A percentile compares a stretch with the other conserved stretches of the same genome.
phyloP scores from a whole-genome alignment of 2,329 filamentous ascomycete genomes.

The Apiospora phragmitis region DNA sequence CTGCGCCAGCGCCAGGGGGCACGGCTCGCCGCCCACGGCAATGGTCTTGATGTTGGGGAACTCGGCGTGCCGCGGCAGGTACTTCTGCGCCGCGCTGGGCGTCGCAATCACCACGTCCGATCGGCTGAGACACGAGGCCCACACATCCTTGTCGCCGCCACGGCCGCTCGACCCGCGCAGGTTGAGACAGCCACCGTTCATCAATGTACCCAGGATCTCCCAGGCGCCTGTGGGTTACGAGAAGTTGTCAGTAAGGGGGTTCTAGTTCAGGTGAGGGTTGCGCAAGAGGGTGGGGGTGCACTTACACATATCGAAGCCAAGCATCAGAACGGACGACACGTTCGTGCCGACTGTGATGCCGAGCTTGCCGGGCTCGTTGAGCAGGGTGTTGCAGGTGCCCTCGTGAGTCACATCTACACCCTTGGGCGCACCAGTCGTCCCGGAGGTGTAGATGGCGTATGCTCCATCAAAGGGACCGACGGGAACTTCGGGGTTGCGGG shows the following conservation, averaged over 20 bases:
- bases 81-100: neutral
- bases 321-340: constrained; percentile 3
- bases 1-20: neutral
- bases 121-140: constrained; percentile 4
- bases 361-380: constrained; percentile 9
- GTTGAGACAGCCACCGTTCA: constrained; percentile 7
- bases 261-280: neutral
- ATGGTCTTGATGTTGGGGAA: constrained; percentile 10
- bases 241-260: constrained; percentile 81
- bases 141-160: constrained; percentile 9
- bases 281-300: neutral
- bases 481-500: neutral
- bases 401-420: constrained; percentile 7
- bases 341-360: constrained; percentile 7
- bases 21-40: constrained; percentile 8
- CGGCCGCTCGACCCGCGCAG: constrained; percentile 7
- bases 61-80: constrained; percentile 6
- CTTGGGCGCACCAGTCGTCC: constrained; percentile 8
- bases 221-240: constrained; percentile 62
- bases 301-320: constrained; percentile 11
- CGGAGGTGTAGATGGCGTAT: constrained; percentile 10
- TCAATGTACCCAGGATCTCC: constrained; percentile 6
- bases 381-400: constrained; percentile 8
- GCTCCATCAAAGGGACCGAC: constrained; percentile 5
- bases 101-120: neutral